Evolutionary conservation across 2,329 filamentous ascomycete genomes (phyloP).

Genomic region (Botrytis pseudocinerea): DNA sequence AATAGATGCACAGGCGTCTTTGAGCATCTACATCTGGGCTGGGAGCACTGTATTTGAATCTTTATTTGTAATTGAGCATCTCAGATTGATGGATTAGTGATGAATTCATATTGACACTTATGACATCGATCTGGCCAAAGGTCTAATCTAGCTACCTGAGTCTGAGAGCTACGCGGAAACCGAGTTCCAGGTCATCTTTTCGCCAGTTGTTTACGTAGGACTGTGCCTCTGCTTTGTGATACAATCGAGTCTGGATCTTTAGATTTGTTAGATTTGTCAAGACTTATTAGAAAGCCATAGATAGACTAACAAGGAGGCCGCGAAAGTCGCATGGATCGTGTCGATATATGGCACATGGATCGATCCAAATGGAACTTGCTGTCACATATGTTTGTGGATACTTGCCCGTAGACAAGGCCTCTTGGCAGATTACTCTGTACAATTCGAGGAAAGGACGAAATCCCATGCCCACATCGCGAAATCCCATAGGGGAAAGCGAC

Average conservation of each 20-base stretch:
- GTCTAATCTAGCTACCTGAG: not conserved
- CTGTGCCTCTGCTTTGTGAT: conserved; percentile 19
- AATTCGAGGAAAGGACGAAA: not conserved
- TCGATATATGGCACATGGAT: not conserved
- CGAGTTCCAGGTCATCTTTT: not conserved
- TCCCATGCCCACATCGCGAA: not conserved
- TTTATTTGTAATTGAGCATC: conserved; percentile 15
- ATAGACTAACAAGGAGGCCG: not conserved
- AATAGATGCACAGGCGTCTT: conserved; percentile 3
- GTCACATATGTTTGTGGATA: not conserved
- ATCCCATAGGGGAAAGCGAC: not conserved
- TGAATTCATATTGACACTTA: not conserved
- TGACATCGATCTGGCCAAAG: not conserved
- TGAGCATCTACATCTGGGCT: not conserved
- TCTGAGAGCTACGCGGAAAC: not conserved
- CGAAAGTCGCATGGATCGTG: too few relatives aligned
- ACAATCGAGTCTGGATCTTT: conserved; percentile 3
- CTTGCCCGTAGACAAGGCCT: not conserved
- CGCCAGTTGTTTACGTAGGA: not conserved
- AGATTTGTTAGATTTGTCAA: not conserved
- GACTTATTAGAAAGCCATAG: not conserved
- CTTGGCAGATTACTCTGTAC: not conserved
- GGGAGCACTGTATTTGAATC: conserved; percentile 6
- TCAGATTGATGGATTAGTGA: conserved; percentile 12
- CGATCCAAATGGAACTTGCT: not conserved